Evolutionary conservation across 495 filamentous ascomycete species (phyloP), one percentile per base, ranked within the genome.

Genomic region (Penicillium alfredii): DNA sequence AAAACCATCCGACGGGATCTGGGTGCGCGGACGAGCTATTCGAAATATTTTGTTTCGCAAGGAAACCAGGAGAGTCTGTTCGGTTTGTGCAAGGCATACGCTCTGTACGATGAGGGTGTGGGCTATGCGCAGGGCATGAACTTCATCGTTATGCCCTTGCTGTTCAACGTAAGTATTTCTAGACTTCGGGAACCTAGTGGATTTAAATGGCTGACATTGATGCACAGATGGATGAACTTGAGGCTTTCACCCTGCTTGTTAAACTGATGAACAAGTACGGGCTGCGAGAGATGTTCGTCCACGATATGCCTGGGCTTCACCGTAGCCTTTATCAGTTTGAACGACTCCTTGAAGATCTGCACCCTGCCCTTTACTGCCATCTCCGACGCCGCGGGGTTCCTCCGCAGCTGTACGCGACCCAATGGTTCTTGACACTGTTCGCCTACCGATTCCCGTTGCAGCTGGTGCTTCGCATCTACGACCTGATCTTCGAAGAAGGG

Each of bases 61-160:
- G 88, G 88, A 25, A 82, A 92, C 35, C 92, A 99, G 57, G 93
- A 99, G 53, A 85, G 86, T 18, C 72, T 99, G 16, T 96, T 94
- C 57, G 87, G 88, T 6, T 72, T 97, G 14, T 97, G 92, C 60
- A 99, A 99, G 64, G 90, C 93, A 9, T 99, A 99, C 60, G 92
- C 92, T 1, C 68, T 99, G 25, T 95, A 88, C 49, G 92, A 99
- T 59, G 87, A 94, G 38, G 80, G 71, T 6, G 90, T 99, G 6
- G 89, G 92, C 10, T 99, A 99, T 64, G 92, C 92, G 4, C 92
- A 99, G 56, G 92, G 92, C 42, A 97, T 99, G 84, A 99, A 96
- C 44, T 99, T 99, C 53, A 78, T 99, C 34, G 84, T 82, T 11
- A 97, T 96, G 84, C 92, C 93, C n/a, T 60, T 99, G 19, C 72